These are phyloP conservation scores for Botrytis paeoniae DNA, from an alignment of 2,329 filamentous ascomycete species.

Conservation along the genomic window DNA sequence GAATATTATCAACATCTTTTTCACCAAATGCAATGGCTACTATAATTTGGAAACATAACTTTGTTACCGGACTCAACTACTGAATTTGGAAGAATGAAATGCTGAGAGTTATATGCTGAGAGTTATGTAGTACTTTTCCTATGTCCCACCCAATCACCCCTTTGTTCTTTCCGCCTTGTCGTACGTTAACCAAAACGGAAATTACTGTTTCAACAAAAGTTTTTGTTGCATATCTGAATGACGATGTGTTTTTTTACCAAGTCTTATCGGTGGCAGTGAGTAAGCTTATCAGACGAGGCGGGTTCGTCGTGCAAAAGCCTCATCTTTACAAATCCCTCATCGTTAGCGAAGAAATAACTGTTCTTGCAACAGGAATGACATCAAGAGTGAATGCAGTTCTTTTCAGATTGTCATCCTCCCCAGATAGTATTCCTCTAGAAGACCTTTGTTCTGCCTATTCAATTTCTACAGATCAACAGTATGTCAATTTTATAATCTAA, in stretches of 20 bases:
- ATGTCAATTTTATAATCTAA: not conserved
- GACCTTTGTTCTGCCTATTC: not conserved
- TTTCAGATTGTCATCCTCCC: not conserved
- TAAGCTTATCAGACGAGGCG: constrained; percentile 17
- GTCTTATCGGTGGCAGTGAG: constrained; percentile 18
- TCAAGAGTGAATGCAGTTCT: not conserved
- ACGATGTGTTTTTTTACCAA: constrained; percentile 21
- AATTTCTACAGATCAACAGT: not conserved
- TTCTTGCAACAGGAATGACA: not conserved
- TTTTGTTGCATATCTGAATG: constrained; percentile 22
- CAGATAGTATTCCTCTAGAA: not conserved
- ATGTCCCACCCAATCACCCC: not conserved
- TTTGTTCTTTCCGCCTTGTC: constrained; percentile 10
- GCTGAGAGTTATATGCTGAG: not conserved
- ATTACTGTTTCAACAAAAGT: constrained; percentile 13
- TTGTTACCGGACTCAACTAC: not conserved
- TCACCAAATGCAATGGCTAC: not conserved
- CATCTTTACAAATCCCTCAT: not conserved
- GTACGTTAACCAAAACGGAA: constrained; percentile 7
- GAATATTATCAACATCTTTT: not conserved
- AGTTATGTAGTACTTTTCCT: not conserved
- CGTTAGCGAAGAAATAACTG: not conserved
- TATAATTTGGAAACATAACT: not conserved
- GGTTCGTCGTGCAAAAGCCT: constrained; percentile 3
- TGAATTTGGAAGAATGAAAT: not conserved